Evolutionary conservation across 2,329 filamentous ascomycete species (phyloP), one percentile per base, ranked within the genome.

Genomic region (Talaromyces sp.): DNA sequence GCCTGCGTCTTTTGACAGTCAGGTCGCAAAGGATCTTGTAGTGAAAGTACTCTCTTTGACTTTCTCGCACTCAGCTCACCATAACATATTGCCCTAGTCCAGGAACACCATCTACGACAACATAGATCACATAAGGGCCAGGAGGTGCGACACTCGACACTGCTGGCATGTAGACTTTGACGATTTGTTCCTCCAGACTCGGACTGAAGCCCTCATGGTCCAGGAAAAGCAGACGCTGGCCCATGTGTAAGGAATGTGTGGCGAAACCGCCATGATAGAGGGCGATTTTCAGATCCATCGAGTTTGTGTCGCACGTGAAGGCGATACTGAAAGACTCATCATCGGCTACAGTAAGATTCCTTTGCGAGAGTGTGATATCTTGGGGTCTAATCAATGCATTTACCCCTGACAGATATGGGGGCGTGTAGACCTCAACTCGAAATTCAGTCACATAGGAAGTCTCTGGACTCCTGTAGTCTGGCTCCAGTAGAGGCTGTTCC

Each of bases 161-260:
- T 1, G 83, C 82, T 50, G 85, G 84, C 72, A 82, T 82, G 12
- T 72, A 82, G 55, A 84, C 83, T 9, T 75, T 80, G 62, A 86
- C 63, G 12, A 63, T 69, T 25, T 76, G 81, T 66, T 84, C 80
- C 23, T 72, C 75, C 44, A 68, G 66, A 11, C 78, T 79, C 1
- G 77, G 69, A n/a, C 68, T 68, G 71, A 81, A 86, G 42, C 80
- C 82, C 21, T 72, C 73, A 50, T 70, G 74, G 65, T 86, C 83
- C 44, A 87, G 75, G 67, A 81, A 80, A 44, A 82, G 63, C 80
- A 86, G 83, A 11, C 84, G 80, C 66, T 86, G 83, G 48, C 83
- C 83, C 85, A 87, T 87, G 69, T 87, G 84, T 21, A 87, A 69
- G 1, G 79, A 81, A 71, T 87, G 85, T 39, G 85, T 87, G 46